A percentile compares a stretch with the other conserved stretches of the same genome.
These are phyloP conservation scores for Saksenaea vasiformis DNA, from an alignment of 371 early-diverging fungal genomes.

Conservation along the genomic window DNA sequence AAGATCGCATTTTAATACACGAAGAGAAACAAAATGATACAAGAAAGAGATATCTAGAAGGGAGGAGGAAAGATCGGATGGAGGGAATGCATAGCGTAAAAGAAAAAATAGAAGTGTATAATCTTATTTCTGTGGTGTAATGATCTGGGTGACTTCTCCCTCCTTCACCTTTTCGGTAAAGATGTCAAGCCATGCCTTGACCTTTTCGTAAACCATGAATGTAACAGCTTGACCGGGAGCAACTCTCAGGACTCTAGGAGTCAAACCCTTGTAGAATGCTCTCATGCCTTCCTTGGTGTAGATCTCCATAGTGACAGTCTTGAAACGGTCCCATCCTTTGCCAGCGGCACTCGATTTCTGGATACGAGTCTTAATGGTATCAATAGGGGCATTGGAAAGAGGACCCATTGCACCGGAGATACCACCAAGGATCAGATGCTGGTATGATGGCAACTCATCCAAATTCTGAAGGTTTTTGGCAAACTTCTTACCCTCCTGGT, in stretches of 20 bases:
- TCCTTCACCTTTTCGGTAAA: constrained; percentile 49
- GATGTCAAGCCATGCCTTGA: constrained; percentile 71
- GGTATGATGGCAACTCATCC: constrained; percentile 90
- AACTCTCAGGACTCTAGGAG: constrained; percentile 91
- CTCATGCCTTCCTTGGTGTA: constrained; percentile 88
- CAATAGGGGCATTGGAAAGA: constrained; percentile 95
- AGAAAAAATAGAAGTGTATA: too few species aligned
- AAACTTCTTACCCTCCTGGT: constrained; percentile 86
- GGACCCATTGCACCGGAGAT: constrained; percentile 98
- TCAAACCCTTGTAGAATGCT: constrained; percentile 96
- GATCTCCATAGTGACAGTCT: constrained; percentile 68
- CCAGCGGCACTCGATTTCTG: constrained; percentile 81
- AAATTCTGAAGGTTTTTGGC: constrained; percentile 67
- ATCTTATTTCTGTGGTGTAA: constrained; percentile 19
- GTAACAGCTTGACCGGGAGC: constrained; percentile 89
- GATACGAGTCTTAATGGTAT: constrained; percentile 98
- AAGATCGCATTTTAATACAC: constrained; percentile 1
- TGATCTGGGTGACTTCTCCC: constrained; percentile 25
- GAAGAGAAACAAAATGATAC: constrained; percentile 3
- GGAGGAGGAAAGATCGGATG: background rate
- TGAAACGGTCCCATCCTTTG: constrained; percentile 83
- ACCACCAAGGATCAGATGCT: constrained; percentile 89
- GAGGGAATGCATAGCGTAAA: background rate
- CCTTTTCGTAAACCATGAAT: constrained; percentile 87
- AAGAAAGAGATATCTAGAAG: constrained; percentile 1